Percentiles rank a stretch among this genome's conserved stretches.
phyloP scores from a whole-genome alignment of 1,284 basidiomycete genomes.

The Cystobasidium sp. region DNA sequence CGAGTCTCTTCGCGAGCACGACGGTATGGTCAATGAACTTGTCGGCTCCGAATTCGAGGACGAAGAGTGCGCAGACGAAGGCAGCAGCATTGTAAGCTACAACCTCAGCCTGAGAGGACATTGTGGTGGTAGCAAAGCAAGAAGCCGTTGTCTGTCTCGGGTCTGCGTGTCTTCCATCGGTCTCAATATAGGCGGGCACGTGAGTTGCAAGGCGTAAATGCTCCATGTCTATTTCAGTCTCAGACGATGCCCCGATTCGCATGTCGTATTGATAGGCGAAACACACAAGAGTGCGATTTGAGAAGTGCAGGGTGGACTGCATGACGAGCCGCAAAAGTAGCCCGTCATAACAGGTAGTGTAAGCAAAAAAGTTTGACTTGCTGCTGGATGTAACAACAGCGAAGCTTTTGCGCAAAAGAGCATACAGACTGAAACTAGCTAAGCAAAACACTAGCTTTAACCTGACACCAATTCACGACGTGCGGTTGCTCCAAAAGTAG shows the following conservation, averaged over 20 bases:
- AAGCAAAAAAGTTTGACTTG: constrained; percentile 9
- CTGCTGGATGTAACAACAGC: constrained; percentile 19
- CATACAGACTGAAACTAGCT: constrained; percentile 8
- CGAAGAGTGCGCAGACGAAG: constrained; percentile 41
- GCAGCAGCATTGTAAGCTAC: constrained; percentile 32
- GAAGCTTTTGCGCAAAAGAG: constrained; percentile 12
- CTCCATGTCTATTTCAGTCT: too few relatives aligned
- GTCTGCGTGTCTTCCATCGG: too few relatives aligned
- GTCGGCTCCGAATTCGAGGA: constrained; percentile 43
- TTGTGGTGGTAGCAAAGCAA: constrained; percentile 6
- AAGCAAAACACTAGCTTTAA: constrained; percentile 24
- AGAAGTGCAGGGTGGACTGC: too few relatives aligned
- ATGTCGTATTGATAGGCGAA: too few relatives aligned
- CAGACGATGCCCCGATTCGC: too few relatives aligned
- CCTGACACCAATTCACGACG: not conserved
- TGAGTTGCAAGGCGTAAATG: too few relatives aligned
- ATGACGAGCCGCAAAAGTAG: too few relatives aligned
- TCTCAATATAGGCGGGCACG: too few relatives aligned
- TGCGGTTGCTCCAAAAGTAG: not conserved
- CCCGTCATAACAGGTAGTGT: too few relatives aligned
- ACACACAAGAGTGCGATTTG: too few relatives aligned
- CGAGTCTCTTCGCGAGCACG: constrained; percentile 21
- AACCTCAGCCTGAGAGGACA: constrained; percentile 4
- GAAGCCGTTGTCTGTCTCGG: not conserved
- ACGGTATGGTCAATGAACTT: constrained; percentile 43